Evolutionary conservation across 2,329 filamentous ascomycete genomes (phyloP), one percentile per base, ranked within the genome.

Genomic region (Ascochyta viciae-villosae): DNA sequence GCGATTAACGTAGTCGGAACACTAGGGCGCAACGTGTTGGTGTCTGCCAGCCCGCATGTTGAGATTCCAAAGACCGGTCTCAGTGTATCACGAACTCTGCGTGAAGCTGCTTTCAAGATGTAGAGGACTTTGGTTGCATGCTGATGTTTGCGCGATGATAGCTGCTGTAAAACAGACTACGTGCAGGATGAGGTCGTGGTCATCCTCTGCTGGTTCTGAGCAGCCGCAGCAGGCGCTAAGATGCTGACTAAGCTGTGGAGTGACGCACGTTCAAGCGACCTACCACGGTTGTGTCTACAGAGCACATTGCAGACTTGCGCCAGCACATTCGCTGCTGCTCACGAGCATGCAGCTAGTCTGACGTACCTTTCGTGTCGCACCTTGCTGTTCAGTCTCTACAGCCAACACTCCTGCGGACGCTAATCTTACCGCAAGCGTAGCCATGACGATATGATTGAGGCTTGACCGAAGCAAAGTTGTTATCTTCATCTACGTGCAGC

Each of bases 11-110:
- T 47, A 27, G 41, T 56, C 51, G 57, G 19, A 48, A 58, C 57
- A 51, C 61, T 62, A 68, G 23, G 60, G 67, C 45, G 61, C 60
- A 56, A 60, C 50, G 52, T 61, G 54, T 61, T 41, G 67, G 53
- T 69, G 65, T 62, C 64, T 71, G 35, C 46, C 61, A 31, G 58
- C 47, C 64, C 58, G 52, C 73, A 74, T 74, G 26, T 62, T 72
- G 66, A 54, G 62, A 39, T 34, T 37, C 47, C 10, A n/a, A 43
- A 13, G 10, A 31, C 43, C n/a, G 23, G n/a, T 12, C 34, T 46
- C 35, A 29, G 13, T 2, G 10, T 48, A 8, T 39, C 2, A 27
- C 31, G 22, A 10, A 16, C 7, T 12, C 10, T 9, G 22, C 8
- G 16, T 4, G 15, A 15, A 7, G 26, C 4, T 7, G 29, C 23